Evolutionary conservation across 129 eudicot species (phyloP).

Genomic region (Logfia minima): DNA sequence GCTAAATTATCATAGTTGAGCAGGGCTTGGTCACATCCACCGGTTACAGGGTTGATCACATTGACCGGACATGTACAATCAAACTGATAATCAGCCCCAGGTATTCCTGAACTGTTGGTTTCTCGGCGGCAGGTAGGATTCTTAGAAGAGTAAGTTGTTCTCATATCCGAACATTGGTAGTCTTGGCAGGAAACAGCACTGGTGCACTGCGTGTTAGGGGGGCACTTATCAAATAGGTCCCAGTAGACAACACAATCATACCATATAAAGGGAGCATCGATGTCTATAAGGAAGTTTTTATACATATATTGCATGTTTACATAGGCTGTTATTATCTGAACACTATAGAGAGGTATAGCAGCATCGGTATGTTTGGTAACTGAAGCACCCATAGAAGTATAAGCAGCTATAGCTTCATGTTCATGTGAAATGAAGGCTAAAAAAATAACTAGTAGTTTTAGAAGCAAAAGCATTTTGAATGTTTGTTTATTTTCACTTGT

Average conservation of each 20-base stretch:
- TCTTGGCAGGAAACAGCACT: slow-evolving; percentile 31
- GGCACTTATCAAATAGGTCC: slow-evolving; percentile 17
- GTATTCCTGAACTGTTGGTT: not conserved
- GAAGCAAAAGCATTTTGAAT: too few species aligned
- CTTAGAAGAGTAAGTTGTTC: slow-evolving; percentile 13
- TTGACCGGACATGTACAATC: slow-evolving; percentile 2
- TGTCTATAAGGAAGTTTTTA: slow-evolving; percentile 43
- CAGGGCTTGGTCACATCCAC: not conserved
- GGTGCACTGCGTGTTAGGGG: slow-evolving; percentile 14
- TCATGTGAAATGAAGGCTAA: too few species aligned
- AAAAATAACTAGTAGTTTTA: too few species aligned
- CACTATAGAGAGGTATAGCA: slow-evolving; percentile 29
- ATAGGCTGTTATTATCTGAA: not conserved
- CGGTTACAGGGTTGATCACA: not conserved
- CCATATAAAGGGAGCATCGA: slow-evolving; percentile 33
- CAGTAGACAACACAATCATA: not conserved
- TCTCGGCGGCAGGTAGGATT: slow-evolving; percentile 22
- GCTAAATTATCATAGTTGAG: not conserved
- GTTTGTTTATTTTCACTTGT: too few species aligned
- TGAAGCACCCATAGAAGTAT: slow-evolving; percentile 36
- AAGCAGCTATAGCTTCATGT: too few species aligned
- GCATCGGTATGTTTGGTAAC: slow-evolving; percentile 31
- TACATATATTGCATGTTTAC: not conserved
- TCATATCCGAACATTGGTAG: slow-evolving; percentile 28
- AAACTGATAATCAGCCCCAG: not conserved